A percentile compares a stretch with the other conserved stretches of the same genome.
Evolutionary conservation across 2,329 filamentous ascomycete species (phyloP).

Genomic region (Fonsecaea pugnacius): DNA sequence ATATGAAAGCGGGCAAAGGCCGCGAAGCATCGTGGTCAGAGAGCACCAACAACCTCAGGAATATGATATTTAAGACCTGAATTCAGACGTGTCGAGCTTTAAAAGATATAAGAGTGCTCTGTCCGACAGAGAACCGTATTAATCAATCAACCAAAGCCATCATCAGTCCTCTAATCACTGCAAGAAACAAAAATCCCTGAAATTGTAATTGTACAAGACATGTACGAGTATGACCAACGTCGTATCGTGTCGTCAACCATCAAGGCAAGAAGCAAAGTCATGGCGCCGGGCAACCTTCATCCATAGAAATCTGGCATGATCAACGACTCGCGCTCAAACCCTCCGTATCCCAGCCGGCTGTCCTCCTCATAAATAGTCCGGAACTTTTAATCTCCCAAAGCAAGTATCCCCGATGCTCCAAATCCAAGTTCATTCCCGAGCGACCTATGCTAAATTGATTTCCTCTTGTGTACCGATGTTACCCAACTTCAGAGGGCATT

Average conservation of each 20-base stretch:
- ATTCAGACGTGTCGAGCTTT: neutral
- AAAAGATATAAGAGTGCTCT: too few relatives aligned
- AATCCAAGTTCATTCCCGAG: neutral
- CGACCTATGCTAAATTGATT: neutral
- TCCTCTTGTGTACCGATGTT: neutral
- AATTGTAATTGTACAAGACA: conserved; percentile 1
- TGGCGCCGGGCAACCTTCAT: neutral
- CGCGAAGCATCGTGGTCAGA: neutral
- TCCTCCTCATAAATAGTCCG: neutral
- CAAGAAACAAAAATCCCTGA: neutral
- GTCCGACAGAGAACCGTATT: neutral
- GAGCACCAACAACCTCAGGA: too few relatives aligned
- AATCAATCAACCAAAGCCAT: neutral
- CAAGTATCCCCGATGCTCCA: neutral
- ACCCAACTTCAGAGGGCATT: neutral
- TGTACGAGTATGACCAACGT: neutral
- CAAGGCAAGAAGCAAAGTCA: conserved; percentile 9
- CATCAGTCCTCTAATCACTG: too few relatives aligned
- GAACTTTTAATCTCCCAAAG: conserved; percentile 6
- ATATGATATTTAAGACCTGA: neutral
- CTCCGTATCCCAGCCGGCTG: neutral
- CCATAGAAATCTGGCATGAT: neutral
- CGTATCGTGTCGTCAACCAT: neutral
- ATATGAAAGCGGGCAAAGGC: neutral
- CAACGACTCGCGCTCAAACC: neutral